Evolutionary conservation across 371 early-diverging fungal species (phyloP).

Genomic region (Actinomortierella ambigua): DNA sequence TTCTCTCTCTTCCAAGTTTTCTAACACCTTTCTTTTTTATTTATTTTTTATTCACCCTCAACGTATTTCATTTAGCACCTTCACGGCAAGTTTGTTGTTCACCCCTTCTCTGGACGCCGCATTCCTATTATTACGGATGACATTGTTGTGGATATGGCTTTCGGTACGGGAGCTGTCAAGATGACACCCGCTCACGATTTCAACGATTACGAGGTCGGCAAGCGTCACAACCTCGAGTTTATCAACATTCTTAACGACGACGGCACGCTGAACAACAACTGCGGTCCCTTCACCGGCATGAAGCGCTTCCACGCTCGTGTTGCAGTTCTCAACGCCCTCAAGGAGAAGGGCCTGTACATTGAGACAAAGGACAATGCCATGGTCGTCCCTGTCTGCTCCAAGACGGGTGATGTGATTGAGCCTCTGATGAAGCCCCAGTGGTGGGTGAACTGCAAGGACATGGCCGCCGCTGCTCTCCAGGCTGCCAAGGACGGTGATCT

Average conservation of each 20-base stretch:
- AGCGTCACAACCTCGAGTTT: conserved; percentile 92
- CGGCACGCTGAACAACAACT: conserved; percentile 92
- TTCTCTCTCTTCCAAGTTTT: not conserved
- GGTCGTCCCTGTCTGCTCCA: conserved; percentile 92
- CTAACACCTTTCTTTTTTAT: not conserved
- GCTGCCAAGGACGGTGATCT: conserved; percentile 89
- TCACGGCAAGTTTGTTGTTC: conserved; percentile 91
- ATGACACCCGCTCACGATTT: conserved; percentile 99
- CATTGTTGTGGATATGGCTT: conserved; percentile 92
- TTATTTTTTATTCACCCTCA: not conserved
- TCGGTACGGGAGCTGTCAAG: conserved; percentile 99
- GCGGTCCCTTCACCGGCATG: conserved; percentile 87
- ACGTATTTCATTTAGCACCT: conserved; percentile 61
- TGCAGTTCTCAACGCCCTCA: conserved; percentile 86
- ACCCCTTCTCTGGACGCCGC: conserved; percentile 93
- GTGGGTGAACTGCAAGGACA: conserved; percentile 96
- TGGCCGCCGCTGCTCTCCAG: conserved; percentile 89
- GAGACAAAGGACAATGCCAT: conserved; percentile 92
- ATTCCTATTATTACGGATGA: conserved; percentile 95
- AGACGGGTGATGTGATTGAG: conserved; percentile 98
- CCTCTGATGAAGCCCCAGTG: conserved; percentile 99
- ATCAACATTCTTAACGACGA: conserved; percentile 97
- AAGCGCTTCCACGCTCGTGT: conserved; percentile 97
- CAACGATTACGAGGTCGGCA: conserved; percentile 98
- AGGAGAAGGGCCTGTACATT: conserved; percentile 88